phyloP scores from a whole-genome alignment of 2,329 filamentous ascomycete species.

The Cercospora sp. region DNA sequence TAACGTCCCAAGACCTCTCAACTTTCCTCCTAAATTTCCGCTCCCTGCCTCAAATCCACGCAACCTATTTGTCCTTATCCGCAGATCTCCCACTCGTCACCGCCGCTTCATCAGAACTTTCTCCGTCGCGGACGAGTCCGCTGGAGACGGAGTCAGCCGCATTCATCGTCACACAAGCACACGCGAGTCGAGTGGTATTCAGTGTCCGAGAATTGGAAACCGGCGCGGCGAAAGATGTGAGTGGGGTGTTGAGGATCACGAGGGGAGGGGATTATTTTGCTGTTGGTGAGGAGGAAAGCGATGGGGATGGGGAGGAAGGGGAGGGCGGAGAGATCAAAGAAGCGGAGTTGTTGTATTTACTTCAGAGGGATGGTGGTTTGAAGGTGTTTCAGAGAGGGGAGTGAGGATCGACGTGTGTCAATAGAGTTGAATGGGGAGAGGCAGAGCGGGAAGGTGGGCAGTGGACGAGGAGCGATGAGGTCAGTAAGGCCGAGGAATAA shows the following conservation, averaged over 20 bases:
- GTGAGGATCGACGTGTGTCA: not conserved
- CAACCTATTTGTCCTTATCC: conserved; percentile 67
- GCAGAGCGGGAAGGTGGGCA: no score
- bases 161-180: conserved; percentile 71
- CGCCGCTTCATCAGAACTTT: conserved; percentile 48
- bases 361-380: conserved; percentile 75
- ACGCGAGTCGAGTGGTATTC: conserved; percentile 71
- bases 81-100: conserved; percentile 70
- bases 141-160: conserved; percentile 71
- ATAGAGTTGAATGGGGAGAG: no score
- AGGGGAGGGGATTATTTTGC: conserved; percentile 66
- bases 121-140: conserved; percentile 43
- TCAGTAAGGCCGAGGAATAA: no score
- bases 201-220: conserved; percentile 78
- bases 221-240: conserved; percentile 86
- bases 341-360: conserved; percentile 77
- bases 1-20: conserved; percentile 34
- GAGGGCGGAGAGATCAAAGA: conserved; percentile 43
- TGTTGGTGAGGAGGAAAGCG: conserved; percentile 18
- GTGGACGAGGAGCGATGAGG: no score
- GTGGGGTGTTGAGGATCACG: conserved; percentile 79
- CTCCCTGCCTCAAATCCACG: conserved; percentile 52
- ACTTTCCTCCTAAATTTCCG: conserved; percentile 37
- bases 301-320: conserved; percentile 13
- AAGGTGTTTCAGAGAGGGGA: conserved; percentile 83